Conservation (phyloP, 106 monocot genomes). For the Dendrobium officinale region DNA sequence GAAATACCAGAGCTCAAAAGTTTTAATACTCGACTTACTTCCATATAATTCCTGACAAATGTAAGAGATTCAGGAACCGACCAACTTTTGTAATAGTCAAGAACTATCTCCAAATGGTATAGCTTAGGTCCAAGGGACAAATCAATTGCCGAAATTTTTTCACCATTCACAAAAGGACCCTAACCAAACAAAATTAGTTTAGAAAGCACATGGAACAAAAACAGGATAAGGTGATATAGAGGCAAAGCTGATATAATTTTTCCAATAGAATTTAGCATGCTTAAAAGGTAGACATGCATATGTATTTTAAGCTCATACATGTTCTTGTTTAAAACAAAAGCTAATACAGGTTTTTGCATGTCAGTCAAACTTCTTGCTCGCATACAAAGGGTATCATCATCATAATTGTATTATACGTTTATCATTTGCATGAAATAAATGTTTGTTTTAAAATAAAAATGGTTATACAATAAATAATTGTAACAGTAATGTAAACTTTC, state of each 20-base stretch:
- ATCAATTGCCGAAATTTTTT: slow-evolving; percentile 56
- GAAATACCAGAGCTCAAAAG: not conserved
- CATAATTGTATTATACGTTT: too few relatives aligned
- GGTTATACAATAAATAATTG: too few relatives aligned
- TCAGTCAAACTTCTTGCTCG: too few relatives aligned
- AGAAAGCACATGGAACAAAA: not conserved
- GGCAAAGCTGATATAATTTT: not conserved
- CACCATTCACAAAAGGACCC: slow-evolving; percentile 81
- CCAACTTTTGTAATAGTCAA: slow-evolving; percentile 87
- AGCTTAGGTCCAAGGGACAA: slow-evolving; percentile 90
- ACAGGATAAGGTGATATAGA: not conserved
- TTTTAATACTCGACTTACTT: slow-evolving; percentile 25
- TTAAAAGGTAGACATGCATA: not conserved
- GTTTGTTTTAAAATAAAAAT: too few relatives aligned
- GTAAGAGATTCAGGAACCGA: slow-evolving; percentile 71
- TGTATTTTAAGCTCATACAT: not conserved
- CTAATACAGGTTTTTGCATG: not conserved
- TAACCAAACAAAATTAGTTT: slow-evolving; percentile 9
- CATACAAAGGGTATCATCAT: too few relatives aligned
- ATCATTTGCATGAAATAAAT: too few relatives aligned
- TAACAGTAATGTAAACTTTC: too few relatives aligned
- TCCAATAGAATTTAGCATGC: not conserved
- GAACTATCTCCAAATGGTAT: slow-evolving; percentile 84
- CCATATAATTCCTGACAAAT: slow-evolving; percentile 61
- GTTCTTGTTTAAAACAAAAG: too few relatives aligned